phyloP scores from a whole-genome alignment of 129 eudicot species.

The Apium graveolens region DNA sequence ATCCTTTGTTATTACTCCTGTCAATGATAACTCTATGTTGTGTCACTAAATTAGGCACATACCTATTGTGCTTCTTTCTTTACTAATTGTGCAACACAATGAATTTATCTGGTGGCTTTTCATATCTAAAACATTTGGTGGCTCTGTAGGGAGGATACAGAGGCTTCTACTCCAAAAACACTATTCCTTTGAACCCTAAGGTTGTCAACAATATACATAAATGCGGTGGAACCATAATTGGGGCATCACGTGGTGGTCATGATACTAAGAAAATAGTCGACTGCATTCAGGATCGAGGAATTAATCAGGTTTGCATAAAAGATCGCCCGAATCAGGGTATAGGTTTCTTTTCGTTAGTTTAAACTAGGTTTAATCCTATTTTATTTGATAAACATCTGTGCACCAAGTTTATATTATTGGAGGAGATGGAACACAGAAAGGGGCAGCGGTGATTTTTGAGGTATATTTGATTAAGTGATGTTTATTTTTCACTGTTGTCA shows the following conservation, averaged over 20 bases:
- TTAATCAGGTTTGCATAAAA: conserved; percentile 62
- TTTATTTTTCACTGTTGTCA: not conserved
- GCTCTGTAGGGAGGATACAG: conserved; percentile 76
- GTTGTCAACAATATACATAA: conserved; percentile 77
- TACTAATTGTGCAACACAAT: not conserved
- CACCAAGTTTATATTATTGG: conserved; percentile 84
- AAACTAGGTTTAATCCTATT: not conserved
- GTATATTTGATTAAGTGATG: conserved; percentile 26
- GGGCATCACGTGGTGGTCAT: conserved; percentile 93
- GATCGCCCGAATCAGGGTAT: not conserved
- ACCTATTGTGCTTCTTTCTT: not conserved
- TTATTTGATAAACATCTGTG: not conserved
- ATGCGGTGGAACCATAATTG: conserved; percentile 89
- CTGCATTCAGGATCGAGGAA: conserved; percentile 87
- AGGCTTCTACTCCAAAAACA: conserved; percentile 83
- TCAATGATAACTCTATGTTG: not conserved
- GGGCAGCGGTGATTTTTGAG: conserved; percentile 80
- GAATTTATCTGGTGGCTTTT: conserved; percentile 1
- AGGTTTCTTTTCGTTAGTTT: not conserved
- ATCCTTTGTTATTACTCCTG: not conserved
- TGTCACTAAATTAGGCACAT: not conserved
- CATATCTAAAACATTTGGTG: conserved; percentile 6
- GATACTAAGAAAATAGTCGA: no score
- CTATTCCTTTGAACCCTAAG: conserved; percentile 55
- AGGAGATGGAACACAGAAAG: conserved; percentile 98